These are phyloP conservation scores for Tubosaeta brunneosetosa DNA, from an alignment of 768 basidiomycete genomes.

Conservation along the genomic window DNA sequence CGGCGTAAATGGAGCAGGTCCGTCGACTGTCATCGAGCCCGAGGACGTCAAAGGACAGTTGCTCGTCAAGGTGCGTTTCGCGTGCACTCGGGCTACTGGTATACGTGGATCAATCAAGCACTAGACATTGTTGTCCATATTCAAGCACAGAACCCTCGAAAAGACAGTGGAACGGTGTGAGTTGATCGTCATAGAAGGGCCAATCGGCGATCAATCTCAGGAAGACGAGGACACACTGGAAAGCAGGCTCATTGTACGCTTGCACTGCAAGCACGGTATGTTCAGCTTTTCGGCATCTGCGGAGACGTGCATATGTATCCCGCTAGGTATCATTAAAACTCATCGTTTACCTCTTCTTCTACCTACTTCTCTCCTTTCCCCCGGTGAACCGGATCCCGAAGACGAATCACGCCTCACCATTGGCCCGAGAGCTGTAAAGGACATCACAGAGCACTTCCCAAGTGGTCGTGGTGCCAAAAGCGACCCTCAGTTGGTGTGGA, in stretches of 20 bases:
- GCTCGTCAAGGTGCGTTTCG: constrained; percentile 53
- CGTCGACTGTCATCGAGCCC: constrained; percentile 22
- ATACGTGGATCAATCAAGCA: background rate
- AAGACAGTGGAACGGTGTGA: constrained; percentile 77
- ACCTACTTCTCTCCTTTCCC: constrained; percentile 57
- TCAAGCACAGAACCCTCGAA: constrained; percentile 71
- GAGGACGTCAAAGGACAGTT: constrained; percentile 64
- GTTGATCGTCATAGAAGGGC: constrained; percentile 59
- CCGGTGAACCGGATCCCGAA: constrained; percentile 53
- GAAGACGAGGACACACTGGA: constrained; percentile 55
- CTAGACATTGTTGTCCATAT: constrained; percentile 65
- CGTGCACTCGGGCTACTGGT: background rate
- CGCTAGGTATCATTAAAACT: constrained; percentile 72
- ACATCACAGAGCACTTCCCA: constrained; percentile 81
- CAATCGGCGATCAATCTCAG: constrained; percentile 30
- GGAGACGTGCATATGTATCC: constrained; percentile 6
- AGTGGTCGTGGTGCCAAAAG: constrained; percentile 54
- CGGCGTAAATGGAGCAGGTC: constrained; percentile 12
- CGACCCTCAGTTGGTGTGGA: constrained; percentile 81
- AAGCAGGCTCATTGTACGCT: constrained; percentile 63
- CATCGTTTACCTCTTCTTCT: constrained; percentile 64
- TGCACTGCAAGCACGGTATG: constrained; percentile 82
- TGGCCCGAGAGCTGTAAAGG: constrained; percentile 67
- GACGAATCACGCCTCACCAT: constrained; percentile 66
- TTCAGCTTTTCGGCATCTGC: background rate